Evolutionary conservation across 805 yeast genomes (phyloP).

Genomic region (Myxozyma monticola): DNA sequence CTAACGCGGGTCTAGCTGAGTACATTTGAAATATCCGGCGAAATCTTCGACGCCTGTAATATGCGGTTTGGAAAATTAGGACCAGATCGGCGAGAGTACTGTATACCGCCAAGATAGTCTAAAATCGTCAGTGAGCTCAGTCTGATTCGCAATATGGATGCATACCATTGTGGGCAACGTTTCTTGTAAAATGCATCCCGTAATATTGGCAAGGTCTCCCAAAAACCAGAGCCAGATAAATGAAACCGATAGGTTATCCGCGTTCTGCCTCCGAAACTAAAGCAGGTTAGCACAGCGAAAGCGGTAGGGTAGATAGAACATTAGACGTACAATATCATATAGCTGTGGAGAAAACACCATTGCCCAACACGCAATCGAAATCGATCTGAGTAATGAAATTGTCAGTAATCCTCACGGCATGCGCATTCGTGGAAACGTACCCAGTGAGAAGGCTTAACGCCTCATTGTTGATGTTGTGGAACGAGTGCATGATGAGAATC

Average conservation of each 20-base stretch:
- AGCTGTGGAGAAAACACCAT: constrained; percentile 97
- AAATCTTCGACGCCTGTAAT: constrained; percentile 71
- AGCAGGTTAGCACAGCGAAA: not conserved
- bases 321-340: constrained; percentile 63
- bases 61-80: constrained; percentile 76
- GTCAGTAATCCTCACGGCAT: constrained; percentile 33
- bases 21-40: constrained; percentile 56
- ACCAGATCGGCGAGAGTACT: constrained; percentile 90
- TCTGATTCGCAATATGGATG: not conserved
- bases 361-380: constrained; percentile 96
- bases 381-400: constrained; percentile 63
- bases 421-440: constrained; percentile 1
- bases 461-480: constrained; percentile 17
- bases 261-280: constrained; percentile 68
- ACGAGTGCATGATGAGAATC: too few relatives aligned
- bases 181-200: constrained; percentile 87
- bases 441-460: constrained; percentile 25
- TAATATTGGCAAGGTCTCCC: constrained; percentile 90
- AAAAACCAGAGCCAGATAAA: constrained; percentile 89
- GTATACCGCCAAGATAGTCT: constrained; percentile 79
- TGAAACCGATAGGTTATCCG: constrained; percentile 85
- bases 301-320: not conserved
- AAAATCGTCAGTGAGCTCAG: not conserved
- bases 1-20: too few relatives aligned
- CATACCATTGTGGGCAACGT: constrained; percentile 83